A percentile compares a stretch with the other conserved stretches of the same genome.
These are phyloP conservation scores for Pueraria montana DNA, from an alignment of 306 rosid species.

Conservation along the genomic window DNA sequence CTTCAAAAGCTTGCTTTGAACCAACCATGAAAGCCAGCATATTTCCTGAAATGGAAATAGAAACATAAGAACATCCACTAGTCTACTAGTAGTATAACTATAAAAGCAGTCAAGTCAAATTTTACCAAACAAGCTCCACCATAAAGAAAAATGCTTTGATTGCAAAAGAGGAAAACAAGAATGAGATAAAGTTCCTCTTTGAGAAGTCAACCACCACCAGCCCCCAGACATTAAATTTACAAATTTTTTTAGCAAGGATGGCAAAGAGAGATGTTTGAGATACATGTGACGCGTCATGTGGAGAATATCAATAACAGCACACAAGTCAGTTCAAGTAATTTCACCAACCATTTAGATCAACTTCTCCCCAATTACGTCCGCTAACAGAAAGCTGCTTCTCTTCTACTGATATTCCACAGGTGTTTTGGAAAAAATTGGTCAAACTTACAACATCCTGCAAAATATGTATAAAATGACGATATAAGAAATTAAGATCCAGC, in stretches of 20 bases:
- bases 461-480: conserved; percentile 24
- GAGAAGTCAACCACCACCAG: conserved; percentile 13
- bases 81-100: not conserved
- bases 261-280: conserved; percentile 21
- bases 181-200: conserved; percentile 29
- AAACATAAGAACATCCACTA: conserved; percentile 37
- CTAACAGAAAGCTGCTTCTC: conserved; percentile 97
- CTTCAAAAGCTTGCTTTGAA: conserved; percentile 97
- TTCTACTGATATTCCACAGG: conserved; percentile 76
- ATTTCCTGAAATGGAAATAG: conserved; percentile 69
- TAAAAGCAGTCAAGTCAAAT: conserved; percentile 22
- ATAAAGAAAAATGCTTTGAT: conserved; percentile 5
- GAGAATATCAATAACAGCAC: not conserved
- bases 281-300: not conserved
- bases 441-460: conserved; percentile 82
- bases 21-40: conserved; percentile 92
- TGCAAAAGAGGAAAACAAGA: conserved; percentile 31
- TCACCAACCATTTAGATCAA: conserved; percentile 86
- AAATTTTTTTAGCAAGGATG: conserved; percentile 18
- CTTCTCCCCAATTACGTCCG: conserved; percentile 99
- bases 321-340: conserved; percentile 38
- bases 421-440: conserved; percentile 81
- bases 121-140: not conserved
- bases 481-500: not conserved
- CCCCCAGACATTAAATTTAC: conserved; percentile 12